Percentiles rank a stretch among this genome's conserved stretches.
phyloP scores from a whole-genome alignment of 179 eudicot genomes.

The Pouteria campechiana region DNA sequence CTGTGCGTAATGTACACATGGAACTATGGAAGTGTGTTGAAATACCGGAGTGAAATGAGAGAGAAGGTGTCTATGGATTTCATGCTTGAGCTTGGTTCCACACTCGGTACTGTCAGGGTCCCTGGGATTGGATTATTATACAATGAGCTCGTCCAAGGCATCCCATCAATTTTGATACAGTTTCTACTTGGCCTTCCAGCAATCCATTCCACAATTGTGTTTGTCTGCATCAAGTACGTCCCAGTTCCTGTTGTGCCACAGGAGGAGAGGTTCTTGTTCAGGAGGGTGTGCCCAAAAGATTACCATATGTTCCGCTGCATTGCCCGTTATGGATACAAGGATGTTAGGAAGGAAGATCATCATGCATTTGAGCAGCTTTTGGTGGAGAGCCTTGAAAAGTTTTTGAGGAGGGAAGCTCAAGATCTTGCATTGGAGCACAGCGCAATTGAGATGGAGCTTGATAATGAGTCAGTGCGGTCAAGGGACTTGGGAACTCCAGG shows the following conservation, averaged over 20 bases:
- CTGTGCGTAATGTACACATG: slow-evolving; percentile 72
- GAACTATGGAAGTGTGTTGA: slow-evolving; percentile 87
- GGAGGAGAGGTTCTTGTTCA: slow-evolving; percentile 74
- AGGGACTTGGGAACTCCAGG: slow-evolving; percentile 13
- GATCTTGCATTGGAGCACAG: slow-evolving; percentile 49
- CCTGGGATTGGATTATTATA: slow-evolving; percentile 78
- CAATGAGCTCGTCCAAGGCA: slow-evolving; percentile 78
- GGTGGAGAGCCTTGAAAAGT: slow-evolving; percentile 50
- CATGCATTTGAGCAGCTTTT: slow-evolving; percentile 63
- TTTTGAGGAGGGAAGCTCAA: slow-evolving; percentile 57
- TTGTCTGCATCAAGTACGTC: slow-evolving; percentile 80
- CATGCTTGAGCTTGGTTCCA: slow-evolving; percentile 61
- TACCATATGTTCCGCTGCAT: slow-evolving; percentile 81
- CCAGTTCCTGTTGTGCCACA: slow-evolving; percentile 80
- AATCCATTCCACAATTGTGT: slow-evolving; percentile 69
- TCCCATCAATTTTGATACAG: slow-evolving; percentile 79
- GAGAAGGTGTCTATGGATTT: slow-evolving; percentile 70
- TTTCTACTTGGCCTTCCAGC: slow-evolving; percentile 76
- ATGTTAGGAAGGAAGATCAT: slow-evolving; percentile 80
- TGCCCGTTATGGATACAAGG: slow-evolving; percentile 87
- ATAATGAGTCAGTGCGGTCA: slow-evolving; percentile 28
- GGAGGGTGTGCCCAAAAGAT: slow-evolving; percentile 70
- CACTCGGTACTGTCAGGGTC: slow-evolving; percentile 63
- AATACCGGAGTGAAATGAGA: slow-evolving; percentile 71
- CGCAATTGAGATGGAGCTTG: slow-evolving; percentile 21